phyloP scores from a whole-genome alignment of 148 eudicot species.

The Bassia scoparia region DNA sequence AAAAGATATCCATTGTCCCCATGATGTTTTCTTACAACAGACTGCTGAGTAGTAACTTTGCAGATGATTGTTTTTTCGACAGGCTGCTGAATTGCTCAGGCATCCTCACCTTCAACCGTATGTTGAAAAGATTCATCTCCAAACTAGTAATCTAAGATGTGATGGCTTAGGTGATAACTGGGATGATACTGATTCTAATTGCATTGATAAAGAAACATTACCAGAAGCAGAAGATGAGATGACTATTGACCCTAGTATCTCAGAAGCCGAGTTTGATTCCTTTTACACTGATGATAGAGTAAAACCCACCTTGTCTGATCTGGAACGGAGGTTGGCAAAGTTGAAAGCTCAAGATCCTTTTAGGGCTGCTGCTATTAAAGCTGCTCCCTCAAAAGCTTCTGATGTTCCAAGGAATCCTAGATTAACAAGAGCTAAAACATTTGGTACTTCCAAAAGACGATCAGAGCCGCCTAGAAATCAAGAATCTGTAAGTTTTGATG shows the following conservation, averaged over 20 bases:
- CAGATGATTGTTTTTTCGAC: constrained; percentile 18
- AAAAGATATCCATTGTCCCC: neutral
- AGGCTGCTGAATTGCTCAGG: constrained; percentile 92
- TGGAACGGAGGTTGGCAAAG: constrained; percentile 43
- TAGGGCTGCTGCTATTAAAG: constrained; percentile 32
- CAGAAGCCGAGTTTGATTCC: constrained; percentile 53
- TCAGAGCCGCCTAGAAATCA: constrained; percentile 49
- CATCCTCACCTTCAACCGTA: constrained; percentile 82
- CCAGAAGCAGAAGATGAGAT: constrained; percentile 61
- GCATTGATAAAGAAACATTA: constrained; percentile 62
- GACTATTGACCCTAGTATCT: constrained; percentile 70
- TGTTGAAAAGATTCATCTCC: constrained; percentile 68
- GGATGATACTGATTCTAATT: constrained; percentile 53
- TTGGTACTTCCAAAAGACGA: constrained; percentile 46
- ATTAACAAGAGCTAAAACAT: constrained; percentile 45
- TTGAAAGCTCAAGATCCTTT: constrained; percentile 46
- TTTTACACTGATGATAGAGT: constrained; percentile 40
- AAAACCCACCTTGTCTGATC: constrained; percentile 35
- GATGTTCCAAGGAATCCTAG: constrained; percentile 34
- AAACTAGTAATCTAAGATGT: constrained; percentile 61
- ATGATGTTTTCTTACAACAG: too few relatives aligned
- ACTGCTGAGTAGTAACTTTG: too few relatives aligned
- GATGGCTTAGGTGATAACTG: constrained; percentile 50
- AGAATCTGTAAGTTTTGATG: constrained; percentile 49
- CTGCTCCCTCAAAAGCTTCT: constrained; percentile 41